These are phyloP conservation scores for Oryza meridionalis DNA, from an alignment of 176 grass and related monocot species.

Conservation along the genomic window DNA sequence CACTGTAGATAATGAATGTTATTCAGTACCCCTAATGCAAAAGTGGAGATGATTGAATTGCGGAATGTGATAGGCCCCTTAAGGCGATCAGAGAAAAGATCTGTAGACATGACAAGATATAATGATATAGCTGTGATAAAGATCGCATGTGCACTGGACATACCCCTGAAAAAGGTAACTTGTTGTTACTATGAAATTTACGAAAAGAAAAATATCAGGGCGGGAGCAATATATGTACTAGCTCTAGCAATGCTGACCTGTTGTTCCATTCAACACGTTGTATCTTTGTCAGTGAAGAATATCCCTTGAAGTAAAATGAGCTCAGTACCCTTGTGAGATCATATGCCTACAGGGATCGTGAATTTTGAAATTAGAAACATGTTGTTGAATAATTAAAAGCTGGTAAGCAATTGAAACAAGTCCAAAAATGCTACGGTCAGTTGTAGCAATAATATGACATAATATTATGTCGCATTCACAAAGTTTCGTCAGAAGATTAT, in stretches of 20 bases:
- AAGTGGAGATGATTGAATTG: slow-evolving; percentile 78
- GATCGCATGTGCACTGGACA: slow-evolving; percentile 88
- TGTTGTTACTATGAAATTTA: slow-evolving; percentile 33
- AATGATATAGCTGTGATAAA: slow-evolving; percentile 80
- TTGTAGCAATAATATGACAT: background rate
- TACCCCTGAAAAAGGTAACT: slow-evolving; percentile 78
- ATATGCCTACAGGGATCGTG: slow-evolving; percentile 62
- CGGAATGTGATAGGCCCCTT: slow-evolving; percentile 73
- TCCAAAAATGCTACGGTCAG: slow-evolving; percentile 28
- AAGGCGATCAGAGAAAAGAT: slow-evolving; percentile 82
- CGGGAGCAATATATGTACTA: slow-evolving; percentile 15
- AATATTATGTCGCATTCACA: background rate
- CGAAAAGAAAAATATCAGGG: slow-evolving; percentile 4
- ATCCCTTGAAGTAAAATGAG: slow-evolving; percentile 81
- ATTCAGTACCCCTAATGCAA: slow-evolving; percentile 75
- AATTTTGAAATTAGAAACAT: slow-evolving; percentile 22
- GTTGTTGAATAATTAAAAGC: slow-evolving; percentile 14
- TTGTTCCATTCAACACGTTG: slow-evolving; percentile 98
- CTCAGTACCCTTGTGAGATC: slow-evolving; percentile 70
- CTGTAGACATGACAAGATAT: slow-evolving; percentile 70
- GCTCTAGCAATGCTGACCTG: slow-evolving; percentile 59
- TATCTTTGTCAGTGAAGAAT: slow-evolving; percentile 80
- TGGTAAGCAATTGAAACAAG: background rate
- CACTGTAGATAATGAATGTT: slow-evolving; percentile 17
- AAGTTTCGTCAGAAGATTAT: slow-evolving; percentile 19